Conservation (phyloP, 2,329 filamentous ascomycete species). For the Pochonia chlamydosporia region DNA sequence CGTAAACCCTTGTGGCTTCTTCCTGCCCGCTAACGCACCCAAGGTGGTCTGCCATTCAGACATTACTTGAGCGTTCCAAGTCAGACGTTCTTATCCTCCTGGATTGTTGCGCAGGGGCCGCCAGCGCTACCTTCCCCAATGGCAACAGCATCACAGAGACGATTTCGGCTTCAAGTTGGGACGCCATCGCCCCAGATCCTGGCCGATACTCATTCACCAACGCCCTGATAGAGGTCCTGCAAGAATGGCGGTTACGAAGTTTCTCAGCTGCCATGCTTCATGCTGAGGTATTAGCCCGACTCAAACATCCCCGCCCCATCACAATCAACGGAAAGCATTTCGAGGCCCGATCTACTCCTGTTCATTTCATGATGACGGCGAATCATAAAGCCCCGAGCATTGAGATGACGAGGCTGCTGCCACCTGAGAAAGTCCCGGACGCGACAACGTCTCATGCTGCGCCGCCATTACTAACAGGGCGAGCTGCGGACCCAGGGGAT, state of each 20-base stretch:
- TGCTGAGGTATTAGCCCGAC: conserved; percentile 52
- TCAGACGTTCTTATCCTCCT: conserved; percentile 54
- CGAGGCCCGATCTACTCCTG: conserved; percentile 52
- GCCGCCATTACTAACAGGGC: conserved; percentile 17
- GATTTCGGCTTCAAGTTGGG: conserved; percentile 57
- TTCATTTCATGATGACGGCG: conserved; percentile 59
- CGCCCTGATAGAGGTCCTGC: conserved; percentile 52
- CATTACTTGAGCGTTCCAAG: conserved; percentile 48
- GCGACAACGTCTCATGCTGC: conserved; percentile 16
- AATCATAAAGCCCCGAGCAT: conserved; percentile 55
- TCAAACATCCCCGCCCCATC: conserved; percentile 54
- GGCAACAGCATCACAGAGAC: conserved; percentile 56
- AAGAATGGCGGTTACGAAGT: conserved; percentile 48
- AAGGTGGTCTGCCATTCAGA: conserved; percentile 56
- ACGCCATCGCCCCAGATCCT: conserved; percentile 54
- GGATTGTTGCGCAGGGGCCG: conserved; percentile 55
- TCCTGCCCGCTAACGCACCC: conserved; percentile 4
- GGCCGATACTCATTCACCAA: conserved; percentile 56
- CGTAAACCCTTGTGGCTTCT: neutral
- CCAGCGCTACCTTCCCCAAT: conserved; percentile 52
- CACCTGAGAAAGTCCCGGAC: conserved; percentile 18
- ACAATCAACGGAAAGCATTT: conserved; percentile 52
- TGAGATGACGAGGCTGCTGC: conserved; percentile 38
- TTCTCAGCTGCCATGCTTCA: conserved; percentile 58
- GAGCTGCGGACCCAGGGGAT: conserved; percentile 18